A percentile compares a stretch with the other conserved stretches of the same genome.
Evolutionary conservation across 73 alveolate genomes (phyloP).

Genomic region (Loxodes magnus): DNA sequence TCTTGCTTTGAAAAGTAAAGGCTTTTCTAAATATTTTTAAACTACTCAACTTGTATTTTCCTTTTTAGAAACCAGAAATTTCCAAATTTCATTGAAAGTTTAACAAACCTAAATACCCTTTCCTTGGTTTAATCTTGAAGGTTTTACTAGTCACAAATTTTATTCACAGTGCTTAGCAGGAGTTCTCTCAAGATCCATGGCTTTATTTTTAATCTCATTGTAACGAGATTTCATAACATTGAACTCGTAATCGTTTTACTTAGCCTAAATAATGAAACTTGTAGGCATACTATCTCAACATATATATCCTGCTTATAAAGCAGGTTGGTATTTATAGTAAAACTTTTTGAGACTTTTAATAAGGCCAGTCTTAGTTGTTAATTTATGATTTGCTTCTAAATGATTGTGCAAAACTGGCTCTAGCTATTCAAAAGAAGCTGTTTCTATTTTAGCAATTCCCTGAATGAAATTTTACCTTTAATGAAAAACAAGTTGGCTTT

Average conservation of each 20-base stretch:
- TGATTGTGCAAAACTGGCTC: constrained; percentile 32
- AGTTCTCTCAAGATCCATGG: constrained; percentile 24
- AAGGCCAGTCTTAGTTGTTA: constrained; percentile 45
- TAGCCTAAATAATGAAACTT: constrained; percentile 25
- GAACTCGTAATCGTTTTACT: constrained; percentile 23
- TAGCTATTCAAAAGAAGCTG: constrained; percentile 2
- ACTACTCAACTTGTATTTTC: constrained; percentile 49
- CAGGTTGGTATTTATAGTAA: constrained; percentile 28
- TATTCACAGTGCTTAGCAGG: constrained; percentile 69
- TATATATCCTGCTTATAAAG: constrained; percentile 32
- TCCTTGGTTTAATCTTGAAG: constrained; percentile 78
- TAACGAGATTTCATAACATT: constrained; percentile 17
- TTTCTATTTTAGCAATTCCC: constrained; percentile 20
- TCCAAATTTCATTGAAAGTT: constrained; percentile 55
- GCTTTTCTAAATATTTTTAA: constrained; percentile 81
- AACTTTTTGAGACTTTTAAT: constrained; percentile 35
- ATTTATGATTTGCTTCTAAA: constrained; percentile 28
- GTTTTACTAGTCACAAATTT: constrained; percentile 82
- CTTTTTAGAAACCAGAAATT: constrained; percentile 21
- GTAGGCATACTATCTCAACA: constrained; percentile 51
- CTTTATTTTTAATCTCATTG: constrained; percentile 36
- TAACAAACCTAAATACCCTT: constrained; percentile 81
- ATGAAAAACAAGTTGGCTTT: constrained; percentile 30
- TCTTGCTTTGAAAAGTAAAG: constrained; percentile 72
- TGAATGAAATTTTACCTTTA: constrained; percentile 26